Evolutionary conservation across 352 stramenopile species (phyloP).

Genomic region (Pythium phragmitis): DNA sequence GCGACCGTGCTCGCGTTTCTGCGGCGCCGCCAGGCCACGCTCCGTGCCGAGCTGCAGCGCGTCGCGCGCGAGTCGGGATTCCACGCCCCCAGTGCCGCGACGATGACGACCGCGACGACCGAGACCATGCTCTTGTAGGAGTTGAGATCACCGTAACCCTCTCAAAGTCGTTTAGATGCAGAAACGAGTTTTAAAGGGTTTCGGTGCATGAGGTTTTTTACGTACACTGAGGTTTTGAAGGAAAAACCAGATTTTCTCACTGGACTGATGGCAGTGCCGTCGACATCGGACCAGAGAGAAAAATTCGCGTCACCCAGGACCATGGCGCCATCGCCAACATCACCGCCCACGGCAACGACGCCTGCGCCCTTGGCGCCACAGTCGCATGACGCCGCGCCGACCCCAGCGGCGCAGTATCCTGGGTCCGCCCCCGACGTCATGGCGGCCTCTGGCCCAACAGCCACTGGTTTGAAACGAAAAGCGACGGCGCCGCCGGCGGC

Average conservation of each 20-base stretch:
- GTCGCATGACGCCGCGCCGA: background rate
- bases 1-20: constrained; percentile 19
- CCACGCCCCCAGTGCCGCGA: background rate
- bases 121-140: background rate
- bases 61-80: constrained; percentile 9
- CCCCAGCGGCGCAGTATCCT: background rate
- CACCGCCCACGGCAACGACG: background rate
- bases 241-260: constrained; percentile 22
- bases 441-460: background rate
- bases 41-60: constrained; percentile 21
- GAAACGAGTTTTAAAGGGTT: background rate
- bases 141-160: background rate
- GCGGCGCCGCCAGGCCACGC: constrained; percentile 18
- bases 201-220: constrained; percentile 11
- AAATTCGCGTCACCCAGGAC: background rate
- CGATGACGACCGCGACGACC: background rate
- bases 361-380: background rate
- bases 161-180: background rate
- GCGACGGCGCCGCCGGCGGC: background rate
- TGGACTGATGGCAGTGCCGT: constrained; percentile 8
- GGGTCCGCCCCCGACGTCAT: background rate
- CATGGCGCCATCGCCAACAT: constrained; percentile 4
- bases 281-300: constrained; percentile 22
- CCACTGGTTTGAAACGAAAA: constrained; percentile 2
- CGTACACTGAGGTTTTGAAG: background rate